Evolutionary conservation across 352 stramenopile species (phyloP), one percentile per base, ranked within the genome.

Genomic region (Pythium chondricola): DNA sequence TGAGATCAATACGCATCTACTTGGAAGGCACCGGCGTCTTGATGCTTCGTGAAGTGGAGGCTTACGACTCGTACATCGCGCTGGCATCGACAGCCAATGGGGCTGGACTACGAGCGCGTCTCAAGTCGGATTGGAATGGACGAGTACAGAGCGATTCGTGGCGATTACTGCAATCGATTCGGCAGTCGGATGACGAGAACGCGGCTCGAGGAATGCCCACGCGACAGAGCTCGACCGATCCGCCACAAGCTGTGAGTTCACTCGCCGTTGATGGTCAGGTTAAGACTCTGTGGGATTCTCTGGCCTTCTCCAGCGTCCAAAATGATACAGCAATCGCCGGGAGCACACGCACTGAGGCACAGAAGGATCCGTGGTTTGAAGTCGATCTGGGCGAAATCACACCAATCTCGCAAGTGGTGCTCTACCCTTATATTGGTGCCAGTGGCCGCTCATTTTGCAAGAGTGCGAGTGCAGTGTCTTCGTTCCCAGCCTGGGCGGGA

Each of bases 281-380:
- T 4, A 51, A 52, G 16, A 56, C 36, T 8, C 8, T 3, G 5
- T 88, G 76, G 76, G 69, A 83, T n/a, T 48, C 65, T 16, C 39
- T 73, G 0, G 30, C 45, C 27, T 31, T 14, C 4, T 48, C 21
- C 6, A 37, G 56, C 18, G 37, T 16, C 31, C 33, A 51, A 0
- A 9, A 10, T 14, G 21, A 11, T 17, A 16, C 18, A 18, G 11
- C 67, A 25, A 56, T 56, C 2, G 55, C 76, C n/a, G 65, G 67
- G 1, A 85, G 76, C 30, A 82, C 76, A 5, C 64, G 73, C 7
- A 83, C 71, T 0, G 16, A 66, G 2, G 8, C 54, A 9, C 58
- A 75, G 21, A 61, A 11, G 0, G 39, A 77, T 57, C 74, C 76
- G 11, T 91, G 76, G 76, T 88, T 76, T 76, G 65, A 86, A 63